Base-by-base conservation (phyloP, 495 filamentous ascomycete genomes). In the Neurospora sp. region DNA sequence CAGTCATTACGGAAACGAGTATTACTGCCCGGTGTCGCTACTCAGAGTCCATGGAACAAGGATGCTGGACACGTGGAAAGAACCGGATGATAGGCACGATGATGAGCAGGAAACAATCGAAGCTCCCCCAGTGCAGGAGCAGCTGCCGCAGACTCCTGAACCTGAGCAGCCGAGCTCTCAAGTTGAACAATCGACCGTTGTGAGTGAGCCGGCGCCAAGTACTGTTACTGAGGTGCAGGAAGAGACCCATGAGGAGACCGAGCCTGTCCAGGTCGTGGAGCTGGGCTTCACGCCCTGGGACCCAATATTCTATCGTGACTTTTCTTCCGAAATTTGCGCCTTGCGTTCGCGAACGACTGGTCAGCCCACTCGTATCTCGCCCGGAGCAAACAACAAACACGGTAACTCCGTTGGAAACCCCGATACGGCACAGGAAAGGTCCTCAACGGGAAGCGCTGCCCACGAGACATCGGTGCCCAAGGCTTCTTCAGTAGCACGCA, bases 1-100 rank as follows among this genome's bases (percentile, higher is more conserved):
- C 73, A 93, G 87, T 7, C 96, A 99, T 79, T 98, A 95, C 82
- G 96, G 96, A 14, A 93, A 94, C 78, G 96, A 99, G 79, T 98
- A 92, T 79, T 99, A 95, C 82, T 99, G 96, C 75, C 96, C 96
- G 4, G 82, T 99, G 42, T 97, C 93, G 77, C 82, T 99, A 23
- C 85, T 99, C 40, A 89, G 96, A 69, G 92, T 98, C 12, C 96
- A 99, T 82, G 96, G 96, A 16, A 97, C 93, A 38, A 94, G 95
- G 10, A 98, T 98, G 96, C 88, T 99, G 82, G 94, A 99, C 75
- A 94, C 92, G 70, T 92, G 91, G 83, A 91, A 95, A 75, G 93
- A 94, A 73, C 78, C 74, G 16, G 79, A 79, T 73, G 69, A 78
- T 7, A 73, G 71, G 69, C 74, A 76, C 59, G 84, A 88, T 66